These are phyloP conservation scores for Tricholoma saponaceum DNA, from an alignment of 768 basidiomycete species.

Conservation along the genomic window DNA sequence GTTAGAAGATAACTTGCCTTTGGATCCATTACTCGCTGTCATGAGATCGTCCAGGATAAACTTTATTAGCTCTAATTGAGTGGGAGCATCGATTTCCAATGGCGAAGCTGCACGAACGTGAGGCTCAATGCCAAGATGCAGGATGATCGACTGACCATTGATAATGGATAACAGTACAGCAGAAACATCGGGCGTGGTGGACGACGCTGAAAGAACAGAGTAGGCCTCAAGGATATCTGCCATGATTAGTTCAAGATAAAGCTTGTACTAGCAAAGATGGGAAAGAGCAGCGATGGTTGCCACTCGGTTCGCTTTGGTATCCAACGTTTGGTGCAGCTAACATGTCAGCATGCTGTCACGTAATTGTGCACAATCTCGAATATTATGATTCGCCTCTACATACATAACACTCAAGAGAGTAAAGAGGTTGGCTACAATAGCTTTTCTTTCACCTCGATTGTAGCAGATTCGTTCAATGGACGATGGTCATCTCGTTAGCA, in stretches of 20 bases:
- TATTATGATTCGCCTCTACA: no score
- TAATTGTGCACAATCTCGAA: no score
- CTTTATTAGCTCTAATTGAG: conserved; percentile 54
- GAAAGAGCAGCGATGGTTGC: no score
- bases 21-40: conserved; percentile 28
- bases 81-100: conserved; percentile 40
- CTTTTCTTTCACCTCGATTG: background rate
- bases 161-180: conserved; percentile 48
- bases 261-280: no score
- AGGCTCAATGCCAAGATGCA: background rate
- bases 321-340: no score
- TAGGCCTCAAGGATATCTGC: conserved; percentile 43
- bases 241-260: no score
- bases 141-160: conserved; percentile 33
- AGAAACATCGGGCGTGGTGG: conserved; percentile 41
- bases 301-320: no score
- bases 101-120: conserved; percentile 30
- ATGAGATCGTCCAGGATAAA: conserved; percentile 58
- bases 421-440: background rate
- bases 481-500: background rate
- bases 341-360: no score
- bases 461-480: background rate
- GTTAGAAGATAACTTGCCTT: conserved; percentile 48
- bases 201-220: conserved; percentile 41
- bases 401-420: background rate